Conservation (phyloP, 331 rosid species). For the Cydonia oblonga region DNA sequence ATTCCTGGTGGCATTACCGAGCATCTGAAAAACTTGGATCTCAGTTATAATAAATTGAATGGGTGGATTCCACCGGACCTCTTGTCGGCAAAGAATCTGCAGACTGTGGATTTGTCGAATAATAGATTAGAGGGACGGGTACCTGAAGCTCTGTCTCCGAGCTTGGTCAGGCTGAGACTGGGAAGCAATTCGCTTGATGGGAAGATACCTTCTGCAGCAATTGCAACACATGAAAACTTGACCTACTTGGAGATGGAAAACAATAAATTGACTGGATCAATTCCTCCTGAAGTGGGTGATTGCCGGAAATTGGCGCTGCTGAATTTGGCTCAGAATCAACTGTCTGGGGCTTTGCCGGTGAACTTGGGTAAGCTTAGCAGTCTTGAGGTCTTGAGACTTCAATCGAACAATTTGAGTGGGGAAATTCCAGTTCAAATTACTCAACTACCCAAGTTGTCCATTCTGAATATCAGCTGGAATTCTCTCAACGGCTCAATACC, state of each 20-base stretch:
- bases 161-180: constrained; percentile 54
- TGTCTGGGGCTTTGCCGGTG: constrained; percentile 39
- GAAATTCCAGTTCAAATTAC: constrained; percentile 39
- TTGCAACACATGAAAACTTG: constrained; percentile 5
- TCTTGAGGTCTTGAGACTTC: constrained; percentile 57
- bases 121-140: constrained; percentile 33
- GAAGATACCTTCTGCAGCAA: constrained; percentile 21
- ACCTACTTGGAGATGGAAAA: constrained; percentile 61
- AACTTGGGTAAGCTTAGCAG: constrained; percentile 35
- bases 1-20: constrained; percentile 43
- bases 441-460: constrained; percentile 14
- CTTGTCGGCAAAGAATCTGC: constrained; percentile 25
- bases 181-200: constrained; percentile 49
- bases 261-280: constrained; percentile 31
- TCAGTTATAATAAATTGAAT: constrained; percentile 34
- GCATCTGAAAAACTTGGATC: constrained; percentile 42
- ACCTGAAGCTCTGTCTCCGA: constrained; percentile 33
- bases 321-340: constrained; percentile 48
- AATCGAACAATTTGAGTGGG: constrained; percentile 43
- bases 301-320: constrained; percentile 46
- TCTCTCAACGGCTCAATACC: constrained; percentile 61
- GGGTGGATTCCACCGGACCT: constrained; percentile 46
- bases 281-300: constrained; percentile 42
- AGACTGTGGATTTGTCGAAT: constrained; percentile 50
- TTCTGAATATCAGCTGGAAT: constrained; percentile 24